Evolutionary conservation across 495 filamentous ascomycete genomes (phyloP), one percentile per base, ranked within the genome.

Genomic region (Talaromyces liani): DNA sequence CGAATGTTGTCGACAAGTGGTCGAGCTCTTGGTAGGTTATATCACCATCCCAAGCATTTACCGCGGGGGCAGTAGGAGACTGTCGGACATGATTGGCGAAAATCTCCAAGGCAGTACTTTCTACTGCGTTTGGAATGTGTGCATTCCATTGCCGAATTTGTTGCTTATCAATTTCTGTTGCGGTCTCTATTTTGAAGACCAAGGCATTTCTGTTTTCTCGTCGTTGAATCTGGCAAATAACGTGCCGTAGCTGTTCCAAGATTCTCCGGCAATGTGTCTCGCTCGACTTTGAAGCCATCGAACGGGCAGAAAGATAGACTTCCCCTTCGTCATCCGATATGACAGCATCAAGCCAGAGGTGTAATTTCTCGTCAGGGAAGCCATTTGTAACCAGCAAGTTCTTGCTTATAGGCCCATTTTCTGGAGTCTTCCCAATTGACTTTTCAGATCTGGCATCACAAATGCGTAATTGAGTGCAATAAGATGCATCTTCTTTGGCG

Each of bases 1-100:
- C 79, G n/a, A 85, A 67, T 0, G 65, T 49, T 5, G 66, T 64
- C 1, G 76, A 68, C n/a, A 70, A 66, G 2, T 65, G 56, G 22
- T 73, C 64, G 3, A 77, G 41, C 61, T 75, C 64, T 16, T 45
- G 18, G 41, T 75, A 78, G 3, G 70, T 77, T 3, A 77, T 62
- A 33, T 72, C 63, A 14, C 69, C 73, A 64, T 75, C 75, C 70
- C 70, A 74, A 14, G 74, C 69, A 36, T 61, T 58, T 5, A 74
- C 41, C 9, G 71, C 71, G 0, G 41, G 62, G 1, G 66, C 63
- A 51, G 65, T 62, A 0, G 70, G 70, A 58, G 24, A 33, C 4
- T 16, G 24, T 18, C 31, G 16, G n/a, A 58, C 56, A 33, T 29
- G 25, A 3, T 33, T 18, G 8, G 27, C n/a, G 29, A 58, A 58